Base-by-base conservation (phyloP, 257 asterid species). In the Paulownia fortunei region DNA sequence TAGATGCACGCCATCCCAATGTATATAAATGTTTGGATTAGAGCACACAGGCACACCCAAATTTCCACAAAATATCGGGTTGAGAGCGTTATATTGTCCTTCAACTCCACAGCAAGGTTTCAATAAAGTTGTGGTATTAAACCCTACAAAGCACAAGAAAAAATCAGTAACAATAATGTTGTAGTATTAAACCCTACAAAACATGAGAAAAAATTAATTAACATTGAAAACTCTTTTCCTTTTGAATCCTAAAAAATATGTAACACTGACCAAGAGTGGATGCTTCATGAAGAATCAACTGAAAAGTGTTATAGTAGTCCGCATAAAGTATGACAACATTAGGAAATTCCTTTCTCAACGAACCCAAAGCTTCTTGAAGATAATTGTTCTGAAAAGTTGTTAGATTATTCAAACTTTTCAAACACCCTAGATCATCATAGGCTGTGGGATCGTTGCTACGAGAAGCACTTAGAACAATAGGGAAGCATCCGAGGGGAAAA, bases 1-100 rank as follows among this genome's bases (percentile, higher is more conserved):
- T 34, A 79, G 67, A 41, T 72, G 79, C 0, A 72, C 2, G 16
- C 83, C 83, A 62, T 79, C 83, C 83, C 83, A 80, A 58, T 18
- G 6, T 12, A 80, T 56, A 4, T 55, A 56, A 0, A n/a, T 1
- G 5, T 21, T 56, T 24, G 76, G 76, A 23, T 80, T 36, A 18
- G 63, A 12, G 23, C 79, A 80, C 12, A 41, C 46, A 0, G 76
- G 72, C 30, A 65, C 79, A 6, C 27, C 21, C 1, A 24, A 11
- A 4, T 37, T 37, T 27, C 83, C 79, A 36, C 83, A 79, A 2
- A n/a, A 4, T 10, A 1, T 4, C 7, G 30, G 23, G 8, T 13
- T 46, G 26, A 24, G 0, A 34, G 13, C 21, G 12, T 36, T 37
- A 15, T 46, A 70, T 1, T 19, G 1, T 4, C 59, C 76, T 37